These are phyloP conservation scores for Quercus phellos DNA, from an alignment of 331 rosid genomes.

Conservation along the genomic window DNA sequence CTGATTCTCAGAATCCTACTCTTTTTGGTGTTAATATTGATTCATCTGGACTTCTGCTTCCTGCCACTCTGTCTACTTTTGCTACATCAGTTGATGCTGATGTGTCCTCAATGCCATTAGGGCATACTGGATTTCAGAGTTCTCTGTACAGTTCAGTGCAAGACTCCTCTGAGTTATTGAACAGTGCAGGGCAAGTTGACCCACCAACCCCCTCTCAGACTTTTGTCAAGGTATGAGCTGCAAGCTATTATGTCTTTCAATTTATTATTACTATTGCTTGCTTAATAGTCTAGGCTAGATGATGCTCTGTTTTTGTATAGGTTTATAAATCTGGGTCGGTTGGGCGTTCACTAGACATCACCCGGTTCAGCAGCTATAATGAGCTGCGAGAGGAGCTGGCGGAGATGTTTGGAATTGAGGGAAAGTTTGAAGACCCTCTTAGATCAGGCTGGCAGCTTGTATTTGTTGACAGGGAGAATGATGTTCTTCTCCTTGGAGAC, in stretches of 20 bases:
- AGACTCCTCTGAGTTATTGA: constrained; percentile 69
- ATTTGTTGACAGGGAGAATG: constrained; percentile 95
- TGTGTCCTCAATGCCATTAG: constrained; percentile 52
- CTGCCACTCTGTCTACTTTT: constrained; percentile 51
- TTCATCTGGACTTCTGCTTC: constrained; percentile 83
- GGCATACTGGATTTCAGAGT: constrained; percentile 62
- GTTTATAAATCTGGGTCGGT: constrained; percentile 82
- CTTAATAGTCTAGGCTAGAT: not conserved
- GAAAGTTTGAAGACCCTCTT: constrained; percentile 81
- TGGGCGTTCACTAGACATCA: constrained; percentile 88
- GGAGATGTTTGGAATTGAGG: constrained; percentile 92
- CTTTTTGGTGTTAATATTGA: constrained; percentile 73
- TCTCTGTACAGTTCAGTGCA: constrained; percentile 57
- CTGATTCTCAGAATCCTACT: constrained; percentile 59
- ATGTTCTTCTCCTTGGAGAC: constrained; percentile 94
- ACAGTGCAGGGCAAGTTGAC: constrained; percentile 55
- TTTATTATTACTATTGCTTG: constrained; percentile 6
- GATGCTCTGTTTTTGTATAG: constrained; percentile 39
- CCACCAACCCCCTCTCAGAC: constrained; percentile 51
- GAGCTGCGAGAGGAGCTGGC: constrained; percentile 89
- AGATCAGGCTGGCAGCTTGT: constrained; percentile 99
- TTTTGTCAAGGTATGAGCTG: constrained; percentile 63
- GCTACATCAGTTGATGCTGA: constrained; percentile 48
- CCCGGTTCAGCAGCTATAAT: constrained; percentile 87
- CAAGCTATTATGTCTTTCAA: constrained; percentile 1